Evolutionary conservation across 306 rosid genomes (phyloP).

Genomic region (Castanopsis chinensis): DNA sequence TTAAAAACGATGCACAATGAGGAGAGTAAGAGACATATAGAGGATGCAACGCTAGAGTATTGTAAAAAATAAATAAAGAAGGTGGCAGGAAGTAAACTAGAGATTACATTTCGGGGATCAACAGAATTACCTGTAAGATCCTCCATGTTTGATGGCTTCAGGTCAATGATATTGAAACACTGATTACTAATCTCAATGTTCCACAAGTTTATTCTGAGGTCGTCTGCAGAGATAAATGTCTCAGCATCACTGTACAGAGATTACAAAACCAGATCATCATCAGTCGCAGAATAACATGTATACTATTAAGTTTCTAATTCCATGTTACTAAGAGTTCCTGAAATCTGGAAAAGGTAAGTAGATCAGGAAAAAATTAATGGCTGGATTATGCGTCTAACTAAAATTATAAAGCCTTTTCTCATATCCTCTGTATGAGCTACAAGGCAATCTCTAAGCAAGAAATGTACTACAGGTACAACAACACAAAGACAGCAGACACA

Average conservation of each 20-base stretch:
- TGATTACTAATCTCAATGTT: constrained; percentile 63
- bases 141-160: constrained; percentile 70
- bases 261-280: constrained; percentile 22
- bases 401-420: neutral
- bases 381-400: constrained; percentile 1
- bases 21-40: neutral
- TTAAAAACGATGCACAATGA: neutral
- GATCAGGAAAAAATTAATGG: neutral
- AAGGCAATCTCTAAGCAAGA: neutral
- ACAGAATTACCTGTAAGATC: constrained; percentile 59
- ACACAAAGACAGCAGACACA: neutral
- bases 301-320: neutral
- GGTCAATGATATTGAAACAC: constrained; percentile 69
- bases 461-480: neutral
- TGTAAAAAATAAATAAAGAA: neutral
- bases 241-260: constrained; percentile 58
- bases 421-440: neutral
- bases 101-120: neutral
- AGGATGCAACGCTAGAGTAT: neutral
- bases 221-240: constrained; percentile 76
- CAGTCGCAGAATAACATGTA: neutral
- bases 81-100: constrained; percentile 3
- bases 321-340: neutral
- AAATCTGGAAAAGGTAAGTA: neutral
- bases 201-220: constrained; percentile 78